Conservation (phyloP, 805 yeast species). For the Torulaspora franciscae region DNA sequence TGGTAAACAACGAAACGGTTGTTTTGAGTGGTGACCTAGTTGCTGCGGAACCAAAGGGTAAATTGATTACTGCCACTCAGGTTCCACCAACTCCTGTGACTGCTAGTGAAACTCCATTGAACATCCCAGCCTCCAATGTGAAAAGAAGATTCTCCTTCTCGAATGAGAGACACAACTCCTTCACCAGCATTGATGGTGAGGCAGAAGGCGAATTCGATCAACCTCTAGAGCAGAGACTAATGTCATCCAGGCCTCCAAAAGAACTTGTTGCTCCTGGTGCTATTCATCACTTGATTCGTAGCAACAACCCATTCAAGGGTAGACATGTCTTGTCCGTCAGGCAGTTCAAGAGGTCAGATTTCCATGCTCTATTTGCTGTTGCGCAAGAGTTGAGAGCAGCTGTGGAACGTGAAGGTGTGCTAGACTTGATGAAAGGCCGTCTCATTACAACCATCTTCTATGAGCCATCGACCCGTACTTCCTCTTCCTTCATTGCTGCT, state of each 20-base stretch:
- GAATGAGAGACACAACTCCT: slow-evolving; percentile 39
- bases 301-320: slow-evolving; percentile 85
- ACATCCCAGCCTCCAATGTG: slow-evolving; percentile 41
- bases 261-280: slow-evolving; percentile 76
- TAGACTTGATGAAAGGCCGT: slow-evolving; percentile 86
- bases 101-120: slow-evolving; percentile 33
- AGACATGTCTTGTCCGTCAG: slow-evolving; percentile 83
- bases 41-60: slow-evolving; percentile 57
- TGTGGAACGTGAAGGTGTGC: slow-evolving; percentile 92
- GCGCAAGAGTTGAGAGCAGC: slow-evolving; percentile 98
- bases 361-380: slow-evolving; percentile 89
- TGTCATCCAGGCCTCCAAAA: slow-evolving; percentile 67
- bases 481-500: slow-evolving; percentile 96
- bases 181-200: slow-evolving; percentile 39
- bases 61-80: slow-evolving; percentile 46
- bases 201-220: slow-evolving; percentile 57
- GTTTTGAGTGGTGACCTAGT: slow-evolving; percentile 78
- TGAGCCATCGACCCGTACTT: slow-evolving; percentile 97
- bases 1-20: slow-evolving; percentile 69
- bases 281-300: slow-evolving; percentile 67
- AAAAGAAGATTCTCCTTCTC: slow-evolving; percentile 50
- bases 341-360: slow-evolving; percentile 79
- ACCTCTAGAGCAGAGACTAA: slow-evolving; percentile 45
- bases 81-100: slow-evolving; percentile 34
- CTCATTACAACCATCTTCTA: slow-evolving; percentile 92